Base-by-base conservation (phyloP, 495 filamentous ascomycete species). In the Penicillium flavigenum region DNA sequence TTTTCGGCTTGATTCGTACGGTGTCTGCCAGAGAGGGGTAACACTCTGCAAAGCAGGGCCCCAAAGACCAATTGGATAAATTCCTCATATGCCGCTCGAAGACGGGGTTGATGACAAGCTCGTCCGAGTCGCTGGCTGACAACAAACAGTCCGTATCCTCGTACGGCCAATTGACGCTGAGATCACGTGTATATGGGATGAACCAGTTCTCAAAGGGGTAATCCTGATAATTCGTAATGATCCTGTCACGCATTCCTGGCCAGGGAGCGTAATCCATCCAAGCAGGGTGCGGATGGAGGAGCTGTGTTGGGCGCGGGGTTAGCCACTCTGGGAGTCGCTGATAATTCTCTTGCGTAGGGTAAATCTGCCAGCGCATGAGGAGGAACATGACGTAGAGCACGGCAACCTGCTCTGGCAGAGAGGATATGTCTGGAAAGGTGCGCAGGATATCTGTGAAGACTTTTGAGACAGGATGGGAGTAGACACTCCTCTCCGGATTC, bases 341-440 rank as follows among this genome's bases (percentile, higher is more conserved):
- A 65, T 87, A 91, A 71, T 89, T 92, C 59, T 88, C 86, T 45
- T 74, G 76, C 5, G 89, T 90, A 0, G 89, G 89, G 10, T 74
- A 78, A 22, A 95, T 85, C 63, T 87, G 84, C 89, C 89, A 95
- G 3, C 90, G 85, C 86, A 92, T 90, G 49, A 90, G 64, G 9
- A 91, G 80, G 69, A 92, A 93, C 89, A 92, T 93, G 64, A 81
- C 71, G 62, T 88, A 90, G n/a, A 93, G 76, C 6, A 91, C 81
- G 17, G 84, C 89, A 4, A 92, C 82, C 61, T 88, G 85, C 67
- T 92, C 90, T 5, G 91, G 90, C 0, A 92, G 77, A 3, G 72
- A 72, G 12, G 72, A 73, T 8, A 95, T 79, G 57, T 85, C 83
- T 0, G 90, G 88, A 59, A 93, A 92, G 22, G 83, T 86, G 39